A percentile compares a stretch with the other conserved stretches of the same genome.
These are phyloP conservation scores for Imleria badia DNA, from an alignment of 768 basidiomycete genomes.

Conservation along the genomic window DNA sequence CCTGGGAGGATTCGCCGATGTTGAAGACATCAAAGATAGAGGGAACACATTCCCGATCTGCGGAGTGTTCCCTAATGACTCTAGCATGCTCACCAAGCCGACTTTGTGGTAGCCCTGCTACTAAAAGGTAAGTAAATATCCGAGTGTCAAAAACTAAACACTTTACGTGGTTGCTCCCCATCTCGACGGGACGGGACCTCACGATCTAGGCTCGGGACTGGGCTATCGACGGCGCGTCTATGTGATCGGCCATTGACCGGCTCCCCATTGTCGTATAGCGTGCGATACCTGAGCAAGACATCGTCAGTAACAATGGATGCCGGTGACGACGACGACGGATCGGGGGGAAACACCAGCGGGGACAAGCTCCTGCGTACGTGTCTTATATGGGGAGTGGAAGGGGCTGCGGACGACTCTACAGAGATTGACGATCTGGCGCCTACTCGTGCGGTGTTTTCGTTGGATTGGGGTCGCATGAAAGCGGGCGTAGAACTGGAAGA, in stretches of 20 bases:
- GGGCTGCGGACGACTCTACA: constrained; percentile 5
- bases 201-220: constrained; percentile 1
- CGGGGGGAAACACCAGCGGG: constrained; percentile 23
- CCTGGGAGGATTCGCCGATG: constrained; percentile 21
- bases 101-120: constrained; percentile 3
- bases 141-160: background rate
- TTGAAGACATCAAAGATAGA: constrained; percentile 33
- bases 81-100: constrained; percentile 15
- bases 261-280: background rate
- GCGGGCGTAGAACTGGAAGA: constrained; percentile 8
- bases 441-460: constrained; percentile 10
- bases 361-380: constrained; percentile 26
- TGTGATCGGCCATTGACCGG: background rate
- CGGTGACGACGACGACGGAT: constrained; percentile 11
- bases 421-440: constrained; percentile 10
- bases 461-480: constrained; percentile 20
- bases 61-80: constrained; percentile 23
- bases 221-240: constrained; percentile 6
- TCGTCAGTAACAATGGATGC: constrained; percentile 18
- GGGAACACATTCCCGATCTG: constrained; percentile 21
- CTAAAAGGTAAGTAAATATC: background rate
- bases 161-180: constrained; percentile 11
- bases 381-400: constrained; percentile 11
- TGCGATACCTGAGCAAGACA: constrained; percentile 14
- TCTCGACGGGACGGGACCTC: constrained; percentile 4